These are phyloP conservation scores for Colletotrichum lini DNA, from an alignment of 2,329 filamentous ascomycete genomes.

Conservation along the genomic window DNA sequence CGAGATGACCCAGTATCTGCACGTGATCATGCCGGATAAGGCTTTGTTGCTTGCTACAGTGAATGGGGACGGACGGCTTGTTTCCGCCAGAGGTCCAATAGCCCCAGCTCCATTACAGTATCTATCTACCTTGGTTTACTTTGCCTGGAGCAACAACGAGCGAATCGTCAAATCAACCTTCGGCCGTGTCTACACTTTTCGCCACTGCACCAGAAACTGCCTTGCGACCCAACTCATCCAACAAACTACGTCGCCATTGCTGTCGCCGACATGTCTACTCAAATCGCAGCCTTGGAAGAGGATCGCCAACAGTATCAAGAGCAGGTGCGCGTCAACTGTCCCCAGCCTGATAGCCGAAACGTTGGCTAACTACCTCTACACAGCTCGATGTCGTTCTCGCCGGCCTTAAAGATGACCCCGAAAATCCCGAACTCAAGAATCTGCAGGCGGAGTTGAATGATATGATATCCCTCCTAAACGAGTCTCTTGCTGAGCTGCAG, in stretches of 20 bases:
- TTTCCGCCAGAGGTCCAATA: constrained; percentile 2
- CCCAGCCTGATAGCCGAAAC: not conserved
- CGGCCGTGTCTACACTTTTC: not conserved
- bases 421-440: constrained; percentile 82
- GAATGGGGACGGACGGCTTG: constrained; percentile 2
- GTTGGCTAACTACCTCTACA: constrained; percentile 41
- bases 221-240: not conserved
- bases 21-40: constrained; percentile 34
- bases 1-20: constrained; percentile 9
- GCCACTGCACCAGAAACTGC: not conserved
- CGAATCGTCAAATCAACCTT: not conserved
- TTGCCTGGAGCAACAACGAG: not conserved
- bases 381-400: constrained; percentile 84
- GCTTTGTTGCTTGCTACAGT: constrained; percentile 3
- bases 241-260: not conserved
- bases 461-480: constrained; percentile 84
- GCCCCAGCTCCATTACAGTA: not conserved
- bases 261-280: constrained; percentile 41
- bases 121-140: not conserved
- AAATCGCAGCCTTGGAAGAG: constrained; percentile 63
- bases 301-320: constrained; percentile 70
- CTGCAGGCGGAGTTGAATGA: constrained; percentile 86
- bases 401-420: constrained; percentile 84
- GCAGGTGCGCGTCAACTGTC: constrained; percentile 59
- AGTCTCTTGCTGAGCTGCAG: constrained; percentile 85